Base-by-base conservation (phyloP, 805 yeast species). In the Grigorovia transvaalensis region DNA sequence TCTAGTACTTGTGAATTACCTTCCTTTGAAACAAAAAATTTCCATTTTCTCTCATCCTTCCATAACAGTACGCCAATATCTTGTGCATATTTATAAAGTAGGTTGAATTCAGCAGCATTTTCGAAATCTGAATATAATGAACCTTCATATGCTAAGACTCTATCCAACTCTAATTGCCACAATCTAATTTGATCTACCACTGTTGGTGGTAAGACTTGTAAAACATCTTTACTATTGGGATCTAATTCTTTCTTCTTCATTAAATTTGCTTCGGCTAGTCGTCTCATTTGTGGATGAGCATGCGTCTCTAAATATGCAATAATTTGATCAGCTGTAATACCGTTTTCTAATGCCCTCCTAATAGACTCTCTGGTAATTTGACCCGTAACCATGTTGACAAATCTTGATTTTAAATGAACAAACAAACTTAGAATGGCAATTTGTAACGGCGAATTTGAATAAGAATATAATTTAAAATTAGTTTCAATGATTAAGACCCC, bases 91-190 rank as follows among this genome's bases (percentile, higher is more conserved):
- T 78, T 78, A 45, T 79, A 77, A 41, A 88, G 73, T 20, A 78
- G 71, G 38, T 83, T 85, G 65, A 79, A 93, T 66, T 93, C 98
- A 54, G 80, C 78, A 50, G 78, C 84, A 54, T 75, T 84, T 23
- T 83, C 74, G 66, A 93, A 93, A 59, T 91, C 96, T 52, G 88
- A 84, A 70, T 87, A 93, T 46, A 93, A 68, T 53, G 84, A 89
- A 0, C 99, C 99, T 30, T 83, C 88, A 49, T 81, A 85, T 0
- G 93, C 79, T 58, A 85, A 82, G 57, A 93, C 87, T 69, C 99
- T 79, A 66, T 93, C 98, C 71, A 90, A 70, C 65, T 93, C 99
- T 54, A 93, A 73, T 71, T 93, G 98, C 99, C 99, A 93, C 50
- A 93, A 74, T 64, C 82, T 84, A 59, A 93, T 87, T 66, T 93